Evolutionary conservation across 2,329 filamentous ascomycete species (phyloP).

Genomic region (Colletotrichum scovillei): DNA sequence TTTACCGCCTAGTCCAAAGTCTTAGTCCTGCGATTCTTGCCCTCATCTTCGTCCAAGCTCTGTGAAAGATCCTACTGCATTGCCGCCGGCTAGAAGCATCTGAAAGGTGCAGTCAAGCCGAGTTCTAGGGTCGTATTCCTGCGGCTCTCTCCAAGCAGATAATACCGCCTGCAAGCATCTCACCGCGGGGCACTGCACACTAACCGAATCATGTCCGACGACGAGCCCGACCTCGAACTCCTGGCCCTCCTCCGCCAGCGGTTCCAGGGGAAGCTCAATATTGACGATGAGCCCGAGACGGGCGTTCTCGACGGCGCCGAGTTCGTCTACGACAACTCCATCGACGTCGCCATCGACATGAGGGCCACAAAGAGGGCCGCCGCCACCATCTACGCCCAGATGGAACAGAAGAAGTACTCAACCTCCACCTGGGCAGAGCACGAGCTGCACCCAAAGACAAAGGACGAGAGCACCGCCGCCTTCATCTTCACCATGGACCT

Average conservation of each 20-base stretch:
- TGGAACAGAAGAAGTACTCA: conserved; percentile 87
- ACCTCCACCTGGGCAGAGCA: conserved; percentile 89
- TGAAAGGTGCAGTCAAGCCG: conserved; percentile 22
- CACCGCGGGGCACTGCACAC: neutral
- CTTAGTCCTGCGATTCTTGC: conserved; percentile 14
- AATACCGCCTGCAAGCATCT: neutral
- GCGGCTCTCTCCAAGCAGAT: neutral
- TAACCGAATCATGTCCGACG: conserved; percentile 79
- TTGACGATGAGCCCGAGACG: conserved; percentile 75
- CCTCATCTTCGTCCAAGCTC: conserved; percentile 10
- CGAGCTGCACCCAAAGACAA: conserved; percentile 86
- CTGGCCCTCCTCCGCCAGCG: conserved; percentile 87
- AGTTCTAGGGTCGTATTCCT: neutral
- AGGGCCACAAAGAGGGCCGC: conserved; percentile 85
- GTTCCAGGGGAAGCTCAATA: conserved; percentile 68
- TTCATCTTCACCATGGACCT: conserved; percentile 99
- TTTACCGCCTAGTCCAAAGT: conserved; percentile 20
- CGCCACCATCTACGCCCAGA: conserved; percentile 79
- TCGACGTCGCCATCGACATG: conserved; percentile 92
- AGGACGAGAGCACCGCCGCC: conserved; percentile 82
- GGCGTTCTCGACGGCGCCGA: conserved; percentile 86
- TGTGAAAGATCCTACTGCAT: conserved; percentile 25
- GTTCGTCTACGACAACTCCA: conserved; percentile 90
- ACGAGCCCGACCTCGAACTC: conserved; percentile 90
- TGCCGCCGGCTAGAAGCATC: conserved; percentile 19